Evolutionary conservation across 2,329 filamentous ascomycete species (phyloP).

Genomic region (Cladorrhinum sp.): DNA sequence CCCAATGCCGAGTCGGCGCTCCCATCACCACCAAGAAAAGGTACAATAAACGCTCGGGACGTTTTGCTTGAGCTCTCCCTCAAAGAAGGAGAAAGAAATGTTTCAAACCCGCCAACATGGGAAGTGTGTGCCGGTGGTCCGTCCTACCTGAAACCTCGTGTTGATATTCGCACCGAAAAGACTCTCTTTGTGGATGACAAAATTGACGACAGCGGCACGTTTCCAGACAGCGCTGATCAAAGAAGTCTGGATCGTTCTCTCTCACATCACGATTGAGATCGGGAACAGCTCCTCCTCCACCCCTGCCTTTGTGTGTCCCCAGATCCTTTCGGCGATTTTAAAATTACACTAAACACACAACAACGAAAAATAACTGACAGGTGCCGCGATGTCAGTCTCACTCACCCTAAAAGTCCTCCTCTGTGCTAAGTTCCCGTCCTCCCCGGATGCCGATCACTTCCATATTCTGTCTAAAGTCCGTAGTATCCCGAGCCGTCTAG

Average conservation of each 20-base stretch:
- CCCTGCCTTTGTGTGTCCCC: too few species aligned
- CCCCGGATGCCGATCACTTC: background rate
- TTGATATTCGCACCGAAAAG: background rate
- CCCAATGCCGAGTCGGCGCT: background rate
- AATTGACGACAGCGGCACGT: background rate
- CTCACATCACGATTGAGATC: background rate
- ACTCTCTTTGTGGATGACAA: too few species aligned
- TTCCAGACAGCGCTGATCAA: background rate
- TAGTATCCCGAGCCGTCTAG: background rate
- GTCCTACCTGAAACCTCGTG: constrained; percentile 5
- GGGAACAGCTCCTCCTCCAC: too few species aligned
- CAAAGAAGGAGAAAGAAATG: background rate
- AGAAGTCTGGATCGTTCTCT: background rate
- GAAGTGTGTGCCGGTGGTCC: background rate
- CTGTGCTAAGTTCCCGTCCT: too few species aligned
- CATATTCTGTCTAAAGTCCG: background rate
- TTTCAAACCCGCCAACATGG: constrained; percentile 7
- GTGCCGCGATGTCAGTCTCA: background rate
- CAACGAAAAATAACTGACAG: too few species aligned
- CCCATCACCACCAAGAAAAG: background rate
- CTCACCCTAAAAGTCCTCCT: too few species aligned
- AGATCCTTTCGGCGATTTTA: too few species aligned
- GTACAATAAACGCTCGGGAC: background rate
- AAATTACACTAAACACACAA: background rate
- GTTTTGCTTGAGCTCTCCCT: background rate